phyloP scores from a whole-genome alignment of 257 asterid genomes.

The Perilla frutescens region DNA sequence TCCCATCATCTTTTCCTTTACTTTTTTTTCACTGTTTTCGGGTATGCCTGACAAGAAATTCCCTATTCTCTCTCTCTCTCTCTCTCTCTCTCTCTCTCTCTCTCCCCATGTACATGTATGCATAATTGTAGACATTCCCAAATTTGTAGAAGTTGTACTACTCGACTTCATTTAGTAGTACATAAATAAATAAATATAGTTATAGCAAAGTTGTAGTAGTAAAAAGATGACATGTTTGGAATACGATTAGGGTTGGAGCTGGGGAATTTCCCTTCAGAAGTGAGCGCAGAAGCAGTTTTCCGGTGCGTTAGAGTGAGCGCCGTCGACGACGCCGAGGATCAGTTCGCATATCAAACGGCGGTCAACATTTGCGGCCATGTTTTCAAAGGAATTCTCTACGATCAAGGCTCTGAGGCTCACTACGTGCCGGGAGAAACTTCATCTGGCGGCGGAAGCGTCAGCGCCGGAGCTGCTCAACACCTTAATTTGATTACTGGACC shows the following conservation, averaged over 20 bases:
- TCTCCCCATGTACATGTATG: neutral
- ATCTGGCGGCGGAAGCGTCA: slow-evolving; percentile 83
- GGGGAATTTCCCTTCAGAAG: slow-evolving; percentile 81
- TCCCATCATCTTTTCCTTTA: slow-evolving; percentile 40
- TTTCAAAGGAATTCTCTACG: slow-evolving; percentile 86
- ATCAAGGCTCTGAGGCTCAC: slow-evolving; percentile 81
- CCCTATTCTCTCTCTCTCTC: slow-evolving; percentile 33
- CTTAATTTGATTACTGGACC: slow-evolving; percentile 58
- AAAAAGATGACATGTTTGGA: neutral
- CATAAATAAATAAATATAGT: neutral
- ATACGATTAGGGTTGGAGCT: slow-evolving; percentile 71
- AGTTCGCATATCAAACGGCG: slow-evolving; percentile 88
- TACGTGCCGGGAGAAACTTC: slow-evolving; percentile 73
- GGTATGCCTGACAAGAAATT: slow-evolving; percentile 52
- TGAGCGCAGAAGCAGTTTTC: slow-evolving; percentile 74
- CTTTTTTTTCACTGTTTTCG: slow-evolving; percentile 45
- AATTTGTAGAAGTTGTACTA: neutral
- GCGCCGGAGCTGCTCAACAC: slow-evolving; percentile 58
- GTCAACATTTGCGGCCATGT: slow-evolving; percentile 91
- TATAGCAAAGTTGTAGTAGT: neutral
- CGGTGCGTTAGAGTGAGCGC: slow-evolving; percentile 91
- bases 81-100: slow-evolving; percentile 30
- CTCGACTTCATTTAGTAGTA: neutral
- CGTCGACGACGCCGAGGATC: slow-evolving; percentile 70
- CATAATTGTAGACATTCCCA: slow-evolving; percentile 15